Evolutionary conservation across 768 basidiomycete genomes (phyloP).

Genomic region (Cubamyces lactineus): DNA sequence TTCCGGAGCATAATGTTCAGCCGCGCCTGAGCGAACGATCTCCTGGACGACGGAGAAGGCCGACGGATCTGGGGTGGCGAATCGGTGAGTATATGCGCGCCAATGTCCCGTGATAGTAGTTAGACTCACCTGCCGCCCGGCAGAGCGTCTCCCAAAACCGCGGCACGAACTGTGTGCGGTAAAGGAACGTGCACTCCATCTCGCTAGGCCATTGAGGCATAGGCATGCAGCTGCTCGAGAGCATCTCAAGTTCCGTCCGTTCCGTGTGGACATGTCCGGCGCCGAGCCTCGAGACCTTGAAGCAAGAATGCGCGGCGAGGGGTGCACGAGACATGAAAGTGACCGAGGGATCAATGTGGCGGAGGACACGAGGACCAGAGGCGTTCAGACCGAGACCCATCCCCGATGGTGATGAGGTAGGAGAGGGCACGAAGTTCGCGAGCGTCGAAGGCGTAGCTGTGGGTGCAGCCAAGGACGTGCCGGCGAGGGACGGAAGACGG

Average conservation of each 20-base stretch:
- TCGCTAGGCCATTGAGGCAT: constrained; percentile 25
- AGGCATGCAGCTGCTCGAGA: constrained; percentile 27
- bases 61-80: constrained; percentile 26
- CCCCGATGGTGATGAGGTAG: constrained; percentile 18
- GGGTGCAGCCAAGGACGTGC: constrained; percentile 17
- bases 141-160: constrained; percentile 31
- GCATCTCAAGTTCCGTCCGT: constrained; percentile 36
- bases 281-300: constrained; percentile 56
- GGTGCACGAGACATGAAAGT: constrained; percentile 59
- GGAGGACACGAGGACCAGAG: constrained; percentile 54
- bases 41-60: constrained; percentile 31
- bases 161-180: constrained; percentile 32
- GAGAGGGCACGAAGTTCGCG: constrained; percentile 22
- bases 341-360: constrained; percentile 67
- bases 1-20: constrained; percentile 14
- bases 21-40: constrained; percentile 26
- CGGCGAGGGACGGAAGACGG: constrained; percentile 27
- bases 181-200: constrained; percentile 31
- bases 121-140: constrained; percentile 22
- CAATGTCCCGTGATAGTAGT: background rate
- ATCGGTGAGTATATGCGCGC: constrained; percentile 6
- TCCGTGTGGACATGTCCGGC: constrained; percentile 53
- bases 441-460: constrained; percentile 31
- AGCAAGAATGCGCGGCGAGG: constrained; percentile 58
- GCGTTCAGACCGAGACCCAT: constrained; percentile 27